A percentile compares a stretch with the other conserved stretches of the same genome.
These are phyloP conservation scores for Emydomyces testavorans DNA, from an alignment of 2,329 filamentous ascomycete genomes.

Conservation along the genomic window DNA sequence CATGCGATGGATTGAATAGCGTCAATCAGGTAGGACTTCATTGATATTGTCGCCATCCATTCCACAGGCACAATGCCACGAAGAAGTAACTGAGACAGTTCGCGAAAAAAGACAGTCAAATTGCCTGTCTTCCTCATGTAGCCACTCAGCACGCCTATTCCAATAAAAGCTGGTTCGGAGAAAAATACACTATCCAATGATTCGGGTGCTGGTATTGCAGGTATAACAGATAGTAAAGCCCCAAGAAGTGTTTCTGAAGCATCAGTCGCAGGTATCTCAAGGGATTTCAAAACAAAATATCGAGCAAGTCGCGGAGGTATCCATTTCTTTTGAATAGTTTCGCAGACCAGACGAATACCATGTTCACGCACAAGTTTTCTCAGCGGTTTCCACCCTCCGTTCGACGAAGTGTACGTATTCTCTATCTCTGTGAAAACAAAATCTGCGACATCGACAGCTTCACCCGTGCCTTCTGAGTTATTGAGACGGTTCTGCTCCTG, in stretches of 20 bases:
- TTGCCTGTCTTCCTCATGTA: conserved; percentile 20
- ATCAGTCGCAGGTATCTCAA: conserved; percentile 26
- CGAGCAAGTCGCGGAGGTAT: conserved; percentile 25
- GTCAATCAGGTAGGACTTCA: conserved; percentile 28
- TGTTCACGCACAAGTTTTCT: conserved; percentile 33
- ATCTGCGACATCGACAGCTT: conserved; percentile 32
- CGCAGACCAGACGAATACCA: conserved; percentile 30
- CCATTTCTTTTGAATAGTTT: conserved; percentile 29
- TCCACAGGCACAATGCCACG: conserved; percentile 27
- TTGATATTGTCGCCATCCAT: conserved; percentile 32
- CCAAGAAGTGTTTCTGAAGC: conserved; percentile 29
- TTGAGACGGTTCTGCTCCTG: conserved; percentile 29
- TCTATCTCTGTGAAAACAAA: conserved; percentile 35
- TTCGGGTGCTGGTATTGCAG: conserved; percentile 18
- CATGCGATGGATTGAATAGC: conserved; percentile 30
- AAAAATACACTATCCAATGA: conserved; percentile 19
- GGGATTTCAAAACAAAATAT: conserved; percentile 26
- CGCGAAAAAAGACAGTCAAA: conserved; percentile 26
- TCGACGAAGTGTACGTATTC: conserved; percentile 26
- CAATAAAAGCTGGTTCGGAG: conserved; percentile 24
- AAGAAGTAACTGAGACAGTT: conserved; percentile 28
- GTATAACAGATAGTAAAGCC: conserved; percentile 20
- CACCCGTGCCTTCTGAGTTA: conserved; percentile 23
- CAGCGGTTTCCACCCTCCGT: conserved; percentile 31
- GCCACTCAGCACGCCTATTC: conserved; percentile 23